Percentiles rank a stretch among this genome's conserved stretches.
Evolutionary conservation across 2,329 filamentous ascomycete species (phyloP).

Genomic region (Trichoderma atroviride): DNA sequence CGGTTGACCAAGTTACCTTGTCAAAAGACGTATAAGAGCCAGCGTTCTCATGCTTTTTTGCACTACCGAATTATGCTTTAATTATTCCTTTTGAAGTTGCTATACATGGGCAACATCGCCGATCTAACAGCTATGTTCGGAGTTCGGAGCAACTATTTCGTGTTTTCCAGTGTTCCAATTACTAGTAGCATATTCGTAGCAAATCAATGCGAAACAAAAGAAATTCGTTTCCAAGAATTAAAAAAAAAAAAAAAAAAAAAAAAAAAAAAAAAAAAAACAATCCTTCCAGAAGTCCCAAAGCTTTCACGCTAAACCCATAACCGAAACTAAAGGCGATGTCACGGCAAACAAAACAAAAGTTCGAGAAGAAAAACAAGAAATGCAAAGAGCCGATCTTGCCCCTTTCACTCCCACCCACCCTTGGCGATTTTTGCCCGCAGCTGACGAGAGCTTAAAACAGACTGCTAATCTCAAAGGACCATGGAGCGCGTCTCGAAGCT

Average conservation of each 20-base stretch:
- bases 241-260: too few relatives aligned
- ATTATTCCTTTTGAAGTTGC: background rate
- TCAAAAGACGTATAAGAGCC: background rate
- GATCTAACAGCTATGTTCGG: background rate
- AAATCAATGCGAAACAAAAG: background rate
- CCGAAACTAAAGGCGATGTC: background rate
- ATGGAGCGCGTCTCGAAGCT: background rate
- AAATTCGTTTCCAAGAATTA: background rate
- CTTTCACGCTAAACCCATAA: background rate
- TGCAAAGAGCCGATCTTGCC: background rate
- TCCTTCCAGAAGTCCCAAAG: conserved; percentile 10
- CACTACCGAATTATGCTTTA: background rate
- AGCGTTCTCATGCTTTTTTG: background rate
- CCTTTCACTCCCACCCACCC: background rate
- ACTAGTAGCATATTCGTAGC: background rate
- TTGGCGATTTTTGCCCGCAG: background rate
- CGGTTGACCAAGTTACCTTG: background rate
- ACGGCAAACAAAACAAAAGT: background rate
- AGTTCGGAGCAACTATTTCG: background rate
- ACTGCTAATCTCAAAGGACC: background rate
- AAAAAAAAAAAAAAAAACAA: too few relatives aligned
- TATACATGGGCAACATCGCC: background rate
- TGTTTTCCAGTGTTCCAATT: background rate
- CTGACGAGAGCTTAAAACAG: background rate
- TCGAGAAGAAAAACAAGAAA: background rate